Conservation (phyloP, 2,329 filamentous ascomycete species). For the Tolypocladium pustulatum region DNA sequence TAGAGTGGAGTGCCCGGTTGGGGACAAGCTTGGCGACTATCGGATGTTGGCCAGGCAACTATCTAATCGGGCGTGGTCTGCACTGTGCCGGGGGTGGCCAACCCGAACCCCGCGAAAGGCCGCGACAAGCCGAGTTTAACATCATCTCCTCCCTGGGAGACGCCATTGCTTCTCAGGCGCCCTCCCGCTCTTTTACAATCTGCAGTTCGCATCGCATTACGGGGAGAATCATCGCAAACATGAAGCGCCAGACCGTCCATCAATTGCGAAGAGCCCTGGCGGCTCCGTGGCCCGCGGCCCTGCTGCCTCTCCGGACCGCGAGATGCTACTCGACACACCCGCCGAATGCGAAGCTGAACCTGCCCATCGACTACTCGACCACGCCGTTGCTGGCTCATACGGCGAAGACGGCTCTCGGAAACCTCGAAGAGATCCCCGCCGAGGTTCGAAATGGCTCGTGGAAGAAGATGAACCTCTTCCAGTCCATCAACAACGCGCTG, state of each 20-base stretch:
- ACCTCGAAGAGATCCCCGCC: constrained; percentile 59
- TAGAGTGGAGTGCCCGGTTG: not conserved
- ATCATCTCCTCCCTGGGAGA: constrained; percentile 8
- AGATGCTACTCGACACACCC: constrained; percentile 44
- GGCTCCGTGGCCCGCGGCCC: constrained; percentile 7
- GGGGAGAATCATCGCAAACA: constrained; percentile 7
- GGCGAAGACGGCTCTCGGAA: constrained; percentile 54
- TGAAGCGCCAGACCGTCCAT: constrained; percentile 22
- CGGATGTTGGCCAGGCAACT: constrained; percentile 30
- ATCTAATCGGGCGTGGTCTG: constrained; percentile 17
- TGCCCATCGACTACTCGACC: constrained; percentile 77
- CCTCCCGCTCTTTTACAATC: constrained; percentile 2
- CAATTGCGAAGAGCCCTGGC: constrained; percentile 18
- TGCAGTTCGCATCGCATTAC: constrained; percentile 1
- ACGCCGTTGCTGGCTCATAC: constrained; percentile 75
- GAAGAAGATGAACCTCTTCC: constrained; percentile 86
- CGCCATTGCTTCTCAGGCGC: not conserved
- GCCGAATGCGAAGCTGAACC: constrained; percentile 60
- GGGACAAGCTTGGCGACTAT: not conserved
- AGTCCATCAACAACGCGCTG: constrained; percentile 85
- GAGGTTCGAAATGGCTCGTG: constrained; percentile 59
- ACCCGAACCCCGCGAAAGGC: constrained; percentile 18
- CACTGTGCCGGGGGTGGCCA: not conserved
- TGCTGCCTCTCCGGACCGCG: constrained; percentile 9
- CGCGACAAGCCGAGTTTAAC: constrained; percentile 26